Conservation (phyloP, 306 rosid genomes). For the Casuarina cunninghamiana region DNA sequence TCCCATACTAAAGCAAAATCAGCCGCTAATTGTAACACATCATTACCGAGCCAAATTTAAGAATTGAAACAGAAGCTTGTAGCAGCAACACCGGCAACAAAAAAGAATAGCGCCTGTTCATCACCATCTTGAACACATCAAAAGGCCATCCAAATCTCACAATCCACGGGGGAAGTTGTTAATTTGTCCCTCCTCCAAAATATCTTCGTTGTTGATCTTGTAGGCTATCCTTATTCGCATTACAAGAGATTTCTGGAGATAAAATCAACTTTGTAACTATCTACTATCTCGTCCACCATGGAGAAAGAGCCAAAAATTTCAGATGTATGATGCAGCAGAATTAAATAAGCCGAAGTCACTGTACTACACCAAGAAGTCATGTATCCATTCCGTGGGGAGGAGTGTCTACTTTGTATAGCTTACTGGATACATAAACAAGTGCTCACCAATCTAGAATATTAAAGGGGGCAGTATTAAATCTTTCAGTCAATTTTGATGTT, state of each 20-base stretch:
- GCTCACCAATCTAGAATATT: not conserved
- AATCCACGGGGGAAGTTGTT: slow-evolving; percentile 78
- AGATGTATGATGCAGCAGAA: not conserved
- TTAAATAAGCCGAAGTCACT: not conserved
- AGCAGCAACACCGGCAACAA: slow-evolving; percentile 24
- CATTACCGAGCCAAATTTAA: slow-evolving; percentile 36
- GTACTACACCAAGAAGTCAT: not conserved
- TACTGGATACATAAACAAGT: not conserved
- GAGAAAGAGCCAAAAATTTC: not conserved
- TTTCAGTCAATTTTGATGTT: not conserved
- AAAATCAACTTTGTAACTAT: slow-evolving; percentile 29
- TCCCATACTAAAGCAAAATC: slow-evolving; percentile 40
- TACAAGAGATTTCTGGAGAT: slow-evolving; percentile 85
- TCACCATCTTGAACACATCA: slow-evolving; percentile 34
- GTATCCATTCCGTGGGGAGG: not conserved
- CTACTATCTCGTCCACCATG: slow-evolving; percentile 1
- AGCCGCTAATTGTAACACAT: slow-evolving; percentile 38
- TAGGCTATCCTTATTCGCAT: slow-evolving; percentile 97
- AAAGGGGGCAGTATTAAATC: too few species aligned
- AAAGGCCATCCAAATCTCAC: slow-evolving; percentile 43
- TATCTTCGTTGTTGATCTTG: slow-evolving; percentile 79
- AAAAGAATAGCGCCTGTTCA: slow-evolving; percentile 32
- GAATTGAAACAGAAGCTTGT: slow-evolving; percentile 37
- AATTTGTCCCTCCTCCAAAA: slow-evolving; percentile 92
- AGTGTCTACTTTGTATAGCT: not conserved